Base-by-base conservation (phyloP, 352 stramenopile genomes). In the Phytophthora citrophthora region DNA sequence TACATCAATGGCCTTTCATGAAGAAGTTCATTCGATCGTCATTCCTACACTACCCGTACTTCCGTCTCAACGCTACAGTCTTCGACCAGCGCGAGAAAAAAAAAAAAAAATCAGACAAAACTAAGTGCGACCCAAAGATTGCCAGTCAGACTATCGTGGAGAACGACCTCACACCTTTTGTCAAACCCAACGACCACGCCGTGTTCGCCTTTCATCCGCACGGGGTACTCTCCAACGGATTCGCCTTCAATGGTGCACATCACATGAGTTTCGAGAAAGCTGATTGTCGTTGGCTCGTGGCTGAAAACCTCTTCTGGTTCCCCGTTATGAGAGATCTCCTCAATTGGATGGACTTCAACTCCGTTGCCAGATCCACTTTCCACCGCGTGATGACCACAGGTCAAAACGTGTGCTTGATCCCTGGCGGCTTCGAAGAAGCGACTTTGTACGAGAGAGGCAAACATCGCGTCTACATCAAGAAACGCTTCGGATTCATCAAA, bases 371-470 rank as follows among this genome's bases (percentile, higher is more conserved):
- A 58, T 13, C 40, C 0, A 86, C 66, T 6, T 86, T 93, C 43
- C 54, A 72, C 2, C 12, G 26, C 4, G 56, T 90, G 43, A 86
- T 89, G 78, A 32, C 51, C 3, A 58, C 71, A 0, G 67, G 72
- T 0, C 62, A 80, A 26, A 95, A 91, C 70, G 47, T 93, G 54
- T 82, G 70, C 18, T 61, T 98, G 31, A 76, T 95, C 23, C 93
- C 95, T 3, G 95, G 95, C 7, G 95, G 95, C 26, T 97, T 98
- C 58, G 91, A 98, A 64, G 95, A 98, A 68, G 93, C 92, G 9
- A 97, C 94, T 18, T 57, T 98, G 10, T 96, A 86, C 44, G 66
- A 76, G 40, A 73, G 77, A 7, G 76, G 78, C 7, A 74, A 82
- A 38, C 93, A 98, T 70, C 88, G 92, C 47, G 82, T 97, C n/a